Percentiles rank a stretch among this genome's conserved stretches.
phyloP scores from a whole-genome alignment of 2,329 filamentous ascomycete species.

The Verticillium klebahnii region DNA sequence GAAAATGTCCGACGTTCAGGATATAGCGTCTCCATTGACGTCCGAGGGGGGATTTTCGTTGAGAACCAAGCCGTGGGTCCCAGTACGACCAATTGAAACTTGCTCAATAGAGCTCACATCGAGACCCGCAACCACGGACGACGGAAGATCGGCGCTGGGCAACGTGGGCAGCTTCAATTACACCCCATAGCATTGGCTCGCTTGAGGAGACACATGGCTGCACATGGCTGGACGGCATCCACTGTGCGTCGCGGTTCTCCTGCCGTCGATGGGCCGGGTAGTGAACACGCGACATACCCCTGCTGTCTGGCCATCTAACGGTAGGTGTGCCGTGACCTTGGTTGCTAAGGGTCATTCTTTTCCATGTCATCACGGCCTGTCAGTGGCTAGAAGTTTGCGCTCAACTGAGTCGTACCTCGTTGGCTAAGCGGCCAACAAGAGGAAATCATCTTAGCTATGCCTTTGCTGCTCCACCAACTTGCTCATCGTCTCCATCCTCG shows the following conservation, averaged over 20 bases:
- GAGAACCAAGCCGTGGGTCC: background rate
- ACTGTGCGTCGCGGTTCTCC: background rate
- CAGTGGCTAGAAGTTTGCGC: background rate
- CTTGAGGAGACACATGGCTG: background rate
- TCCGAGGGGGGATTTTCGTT: background rate
- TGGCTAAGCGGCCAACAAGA: background rate
- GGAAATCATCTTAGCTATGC: background rate
- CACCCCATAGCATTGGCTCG: background rate
- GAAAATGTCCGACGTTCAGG: background rate
- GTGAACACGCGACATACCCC: background rate
- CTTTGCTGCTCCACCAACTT: background rate
- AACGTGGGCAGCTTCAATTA: background rate
- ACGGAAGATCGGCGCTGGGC: background rate
- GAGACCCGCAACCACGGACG: background rate
- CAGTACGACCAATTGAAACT: background rate
- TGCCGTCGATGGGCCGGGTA: background rate
- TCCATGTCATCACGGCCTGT: background rate
- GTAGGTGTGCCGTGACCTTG: background rate
- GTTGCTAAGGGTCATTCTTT: background rate
- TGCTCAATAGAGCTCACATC: background rate
- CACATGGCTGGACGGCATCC: background rate
- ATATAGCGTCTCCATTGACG: background rate
- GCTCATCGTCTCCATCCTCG: background rate
- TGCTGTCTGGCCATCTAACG: background rate
- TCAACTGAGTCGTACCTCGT: background rate